A percentile compares a stretch with the other conserved stretches of the same genome.
Evolutionary conservation across 352 stramenopile species (phyloP).

Genomic region (Thraustochytrium striatum): DNA sequence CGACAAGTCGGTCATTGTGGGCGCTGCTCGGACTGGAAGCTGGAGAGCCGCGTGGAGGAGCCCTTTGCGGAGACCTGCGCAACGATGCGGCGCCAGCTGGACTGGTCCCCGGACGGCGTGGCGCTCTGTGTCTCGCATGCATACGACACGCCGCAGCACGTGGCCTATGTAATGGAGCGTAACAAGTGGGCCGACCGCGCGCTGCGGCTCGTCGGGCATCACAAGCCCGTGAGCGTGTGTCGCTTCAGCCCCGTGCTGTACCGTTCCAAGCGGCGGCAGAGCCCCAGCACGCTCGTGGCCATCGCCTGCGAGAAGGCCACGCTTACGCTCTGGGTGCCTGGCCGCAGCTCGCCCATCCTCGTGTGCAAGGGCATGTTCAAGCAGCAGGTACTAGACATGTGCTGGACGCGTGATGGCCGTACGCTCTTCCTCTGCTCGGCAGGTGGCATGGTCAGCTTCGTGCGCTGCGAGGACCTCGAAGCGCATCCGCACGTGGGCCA

Average conservation of each 20-base stretch:
- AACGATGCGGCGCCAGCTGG: conserved; percentile 13
- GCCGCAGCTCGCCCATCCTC: conserved; percentile 5
- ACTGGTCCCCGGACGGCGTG: conserved; percentile 37
- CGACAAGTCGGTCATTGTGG: conserved; percentile 65
- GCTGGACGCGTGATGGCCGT: conserved; percentile 20
- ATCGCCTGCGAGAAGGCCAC: conserved; percentile 23
- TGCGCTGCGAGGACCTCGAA: conserved; percentile 2
- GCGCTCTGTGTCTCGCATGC: conserved; percentile 34
- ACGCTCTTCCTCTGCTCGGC: conserved; percentile 18
- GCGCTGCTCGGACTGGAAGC: conserved; percentile 66
- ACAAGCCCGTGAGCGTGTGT: not conserved
- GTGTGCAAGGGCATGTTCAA: not conserved
- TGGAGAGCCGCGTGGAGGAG: conserved; percentile 60
- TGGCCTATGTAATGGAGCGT: conserved; percentile 29
- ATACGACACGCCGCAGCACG: conserved; percentile 5
- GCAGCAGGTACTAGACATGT: conserved; percentile 26
- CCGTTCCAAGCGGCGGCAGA: not conserved
- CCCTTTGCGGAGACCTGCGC: conserved; percentile 21
- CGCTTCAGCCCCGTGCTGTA: conserved; percentile 35
- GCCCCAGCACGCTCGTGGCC: not conserved
- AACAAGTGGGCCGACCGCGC: conserved; percentile 40
- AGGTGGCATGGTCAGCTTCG: not conserved
- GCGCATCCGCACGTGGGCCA: conserved; percentile 7
- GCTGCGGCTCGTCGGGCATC: conserved; percentile 21
- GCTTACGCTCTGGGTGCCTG: conserved; percentile 37